Evolutionary conservation across 2,329 filamentous ascomycete species (phyloP).

Genomic region (Reticulascus tulasneorum): DNA sequence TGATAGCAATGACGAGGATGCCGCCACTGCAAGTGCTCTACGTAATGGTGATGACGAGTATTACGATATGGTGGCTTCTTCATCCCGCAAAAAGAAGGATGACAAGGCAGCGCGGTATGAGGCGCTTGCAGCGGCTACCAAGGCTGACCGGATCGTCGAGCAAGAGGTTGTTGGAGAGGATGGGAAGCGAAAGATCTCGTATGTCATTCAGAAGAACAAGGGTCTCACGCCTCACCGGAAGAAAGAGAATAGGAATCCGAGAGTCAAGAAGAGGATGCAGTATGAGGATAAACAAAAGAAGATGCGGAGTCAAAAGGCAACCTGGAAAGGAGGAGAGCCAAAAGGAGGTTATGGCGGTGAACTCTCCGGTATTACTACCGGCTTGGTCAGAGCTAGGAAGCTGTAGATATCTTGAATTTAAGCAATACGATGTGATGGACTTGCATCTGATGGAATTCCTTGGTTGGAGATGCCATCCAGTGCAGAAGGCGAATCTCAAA

Average conservation of each 20-base stretch:
- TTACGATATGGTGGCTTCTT: conserved; percentile 80
- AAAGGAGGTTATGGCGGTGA: conserved; percentile 87
- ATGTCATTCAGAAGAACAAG: conserved; percentile 97
- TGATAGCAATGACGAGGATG: conserved; percentile 61
- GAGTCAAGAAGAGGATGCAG: conserved; percentile 97
- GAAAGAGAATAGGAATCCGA: conserved; percentile 91
- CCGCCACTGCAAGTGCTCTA: conserved; percentile 50
- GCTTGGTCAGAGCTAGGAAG: conserved; percentile 89
- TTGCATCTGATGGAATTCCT: no score
- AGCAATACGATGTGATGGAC: conserved; percentile 12
- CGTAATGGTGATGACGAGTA: conserved; percentile 68
- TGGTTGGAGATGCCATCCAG: no score
- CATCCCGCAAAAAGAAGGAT: conserved; percentile 65
- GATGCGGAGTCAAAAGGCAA: conserved; percentile 76
- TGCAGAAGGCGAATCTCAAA: no score
- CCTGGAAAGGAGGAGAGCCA: conserved; percentile 82
- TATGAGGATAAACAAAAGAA: conserved; percentile 98
- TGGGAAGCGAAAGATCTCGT: conserved; percentile 88
- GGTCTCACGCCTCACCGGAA: conserved; percentile 82
- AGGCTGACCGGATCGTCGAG: conserved; percentile 59
- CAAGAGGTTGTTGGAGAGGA: conserved; percentile 71
- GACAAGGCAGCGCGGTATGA: conserved; percentile 62
- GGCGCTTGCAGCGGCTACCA: conserved; percentile 57
- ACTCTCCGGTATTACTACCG: conserved; percentile 90
- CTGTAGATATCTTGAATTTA: conserved; percentile 47